phyloP scores from a whole-genome alignment of 768 basidiomycete species.

The Mycena alexandri region DNA sequence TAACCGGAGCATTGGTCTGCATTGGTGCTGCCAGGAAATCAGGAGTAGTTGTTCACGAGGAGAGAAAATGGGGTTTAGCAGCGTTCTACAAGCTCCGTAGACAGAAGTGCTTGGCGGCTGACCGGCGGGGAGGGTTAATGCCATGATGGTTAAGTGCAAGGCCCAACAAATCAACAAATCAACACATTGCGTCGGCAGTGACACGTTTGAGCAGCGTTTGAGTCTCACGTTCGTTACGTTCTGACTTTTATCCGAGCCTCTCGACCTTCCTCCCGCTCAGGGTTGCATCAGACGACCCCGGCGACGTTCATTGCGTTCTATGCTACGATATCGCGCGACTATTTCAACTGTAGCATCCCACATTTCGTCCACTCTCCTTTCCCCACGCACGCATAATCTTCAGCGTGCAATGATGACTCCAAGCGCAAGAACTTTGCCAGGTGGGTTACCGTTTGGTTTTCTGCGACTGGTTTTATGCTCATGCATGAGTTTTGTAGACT shows the following conservation, averaged over 20 bases:
- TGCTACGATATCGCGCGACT: conserved; percentile 24
- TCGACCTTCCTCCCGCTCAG: neutral
- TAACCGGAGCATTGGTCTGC: conserved; percentile 1
- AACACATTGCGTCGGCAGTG: neutral
- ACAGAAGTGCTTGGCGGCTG: neutral
- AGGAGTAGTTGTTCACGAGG: neutral
- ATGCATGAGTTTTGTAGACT: conserved; percentile 60
- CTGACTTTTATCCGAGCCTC: neutral
- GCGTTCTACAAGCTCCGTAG: neutral
- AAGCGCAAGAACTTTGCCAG: conserved; percentile 25
- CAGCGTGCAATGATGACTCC: conserved; percentile 24
- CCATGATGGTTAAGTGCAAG: neutral
- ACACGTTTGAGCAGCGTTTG: neutral
- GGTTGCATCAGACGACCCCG: conserved; percentile 13
- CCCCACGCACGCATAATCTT: neutral
- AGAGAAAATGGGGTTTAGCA: too few species aligned
- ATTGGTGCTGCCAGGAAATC: neutral
- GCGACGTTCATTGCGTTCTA: conserved; percentile 3
- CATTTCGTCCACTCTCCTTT: neutral
- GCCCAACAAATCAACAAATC: neutral
- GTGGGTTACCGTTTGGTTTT: neutral
- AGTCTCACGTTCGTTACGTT: too few species aligned
- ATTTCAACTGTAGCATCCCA: conserved; percentile 7
- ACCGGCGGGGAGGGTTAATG: neutral
- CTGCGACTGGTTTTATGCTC: neutral